Percentiles rank a stretch among this genome's conserved stretches.
These are phyloP conservation scores for Golubevia sp. DNA, from an alignment of 1,284 basidiomycete genomes.

Conservation along the genomic window DNA sequence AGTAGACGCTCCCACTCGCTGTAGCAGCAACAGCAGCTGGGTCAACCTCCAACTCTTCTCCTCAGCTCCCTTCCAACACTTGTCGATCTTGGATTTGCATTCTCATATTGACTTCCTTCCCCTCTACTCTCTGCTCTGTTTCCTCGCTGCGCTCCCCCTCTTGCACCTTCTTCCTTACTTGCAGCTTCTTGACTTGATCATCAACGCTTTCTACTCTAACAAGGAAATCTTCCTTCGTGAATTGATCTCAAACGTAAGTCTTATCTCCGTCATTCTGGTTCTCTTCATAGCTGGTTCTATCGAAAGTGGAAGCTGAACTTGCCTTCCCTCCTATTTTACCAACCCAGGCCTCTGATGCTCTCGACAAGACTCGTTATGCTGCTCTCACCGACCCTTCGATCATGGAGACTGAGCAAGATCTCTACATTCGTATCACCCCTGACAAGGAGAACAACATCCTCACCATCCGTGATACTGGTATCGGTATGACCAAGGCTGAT, in stretches of 20 bases:
- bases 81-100: no score
- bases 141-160: no score
- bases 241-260: background rate
- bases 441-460: conserved; percentile 96
- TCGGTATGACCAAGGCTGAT: conserved; percentile 99
- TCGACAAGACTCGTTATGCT: conserved; percentile 61
- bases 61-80: no score
- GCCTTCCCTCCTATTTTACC: background rate
- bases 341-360: conserved; percentile 47
- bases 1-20: no score
- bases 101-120: no score
- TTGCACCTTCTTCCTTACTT: no score
- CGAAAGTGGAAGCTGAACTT: no score
- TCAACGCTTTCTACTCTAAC: conserved; percentile 62
- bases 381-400: conserved; percentile 57
- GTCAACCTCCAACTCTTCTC: no score
- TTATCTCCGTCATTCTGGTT: no score
- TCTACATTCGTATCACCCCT: conserved; percentile 61
- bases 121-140: no score
- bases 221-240: conserved; percentile 61
- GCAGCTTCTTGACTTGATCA: conserved; percentile 58
- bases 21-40: no score
- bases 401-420: conserved; percentile 56
- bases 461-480: conserved; percentile 90
- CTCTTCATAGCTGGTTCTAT: no score